Evolutionary conservation across 768 basidiomycete genomes (phyloP).

Genomic region (Gautieria morchelliformis): DNA sequence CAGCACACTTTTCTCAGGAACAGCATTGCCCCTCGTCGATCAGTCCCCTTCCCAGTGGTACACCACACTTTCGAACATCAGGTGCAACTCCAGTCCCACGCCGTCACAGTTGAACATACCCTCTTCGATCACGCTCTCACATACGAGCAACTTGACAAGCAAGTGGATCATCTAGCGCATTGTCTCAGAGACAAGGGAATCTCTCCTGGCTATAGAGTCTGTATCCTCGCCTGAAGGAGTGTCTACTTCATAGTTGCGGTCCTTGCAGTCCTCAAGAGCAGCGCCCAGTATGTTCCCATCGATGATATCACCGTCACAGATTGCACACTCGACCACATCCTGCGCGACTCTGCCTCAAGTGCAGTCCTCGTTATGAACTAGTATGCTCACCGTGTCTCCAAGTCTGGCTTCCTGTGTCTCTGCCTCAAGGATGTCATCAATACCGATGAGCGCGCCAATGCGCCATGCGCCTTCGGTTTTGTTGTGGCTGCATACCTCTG

Average conservation of each 20-base stretch:
- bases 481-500: too few species aligned
- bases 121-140: slow-evolving; percentile 10
- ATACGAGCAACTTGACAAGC: slow-evolving; percentile 12
- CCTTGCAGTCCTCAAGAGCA: slow-evolving; percentile 14
- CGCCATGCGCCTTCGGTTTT: too few species aligned
- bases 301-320: slow-evolving; percentile 16
- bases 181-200: slow-evolving; percentile 10
- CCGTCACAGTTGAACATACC: slow-evolving; percentile 14
- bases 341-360: slow-evolving; percentile 11
- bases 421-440: slow-evolving; percentile 8
- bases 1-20: not conserved
- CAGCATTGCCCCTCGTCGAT: not conserved
- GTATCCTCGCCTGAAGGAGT: slow-evolving; percentile 13
- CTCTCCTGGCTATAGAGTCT: slow-evolving; percentile 12
- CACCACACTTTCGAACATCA: slow-evolving; percentile 16
- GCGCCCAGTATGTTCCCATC: slow-evolving; percentile 16
- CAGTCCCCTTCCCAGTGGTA: slow-evolving; percentile 11
- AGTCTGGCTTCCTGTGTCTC: not conserved
- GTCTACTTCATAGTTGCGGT: slow-evolving; percentile 13
- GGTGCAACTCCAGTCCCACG: slow-evolving; percentile 6
- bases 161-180: slow-evolving; percentile 12
- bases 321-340: slow-evolving; percentile 12
- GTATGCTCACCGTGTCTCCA: slow-evolving; percentile 6
- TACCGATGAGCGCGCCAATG: slow-evolving; percentile 3
- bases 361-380: slow-evolving; percentile 13